Evolutionary conservation across 208 protist species (phyloP).

Genomic region (Eutreptiella sp.): DNA sequence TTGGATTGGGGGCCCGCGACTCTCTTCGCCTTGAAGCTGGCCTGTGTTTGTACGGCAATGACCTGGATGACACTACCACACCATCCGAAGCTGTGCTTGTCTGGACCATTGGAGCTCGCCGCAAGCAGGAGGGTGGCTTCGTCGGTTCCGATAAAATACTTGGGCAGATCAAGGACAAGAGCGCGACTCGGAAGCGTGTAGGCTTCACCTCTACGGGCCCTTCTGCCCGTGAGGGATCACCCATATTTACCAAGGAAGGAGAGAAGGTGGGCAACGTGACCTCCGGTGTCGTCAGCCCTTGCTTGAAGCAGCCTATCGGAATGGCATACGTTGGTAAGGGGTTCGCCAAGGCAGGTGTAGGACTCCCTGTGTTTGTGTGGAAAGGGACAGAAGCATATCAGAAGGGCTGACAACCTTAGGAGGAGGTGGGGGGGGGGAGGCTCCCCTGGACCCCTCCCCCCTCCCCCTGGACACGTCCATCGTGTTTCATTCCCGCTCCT

Average conservation of each 20-base stretch:
- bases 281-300: slow-evolving; percentile 74
- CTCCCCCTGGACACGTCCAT: too few species aligned
- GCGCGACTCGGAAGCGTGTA: slow-evolving; percentile 65
- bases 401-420: neutral
- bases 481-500: too few species aligned
- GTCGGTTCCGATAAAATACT: slow-evolving; percentile 77
- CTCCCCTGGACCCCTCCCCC: too few species aligned
- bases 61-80: slow-evolving; percentile 85
- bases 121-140: slow-evolving; percentile 83
- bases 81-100: slow-evolving; percentile 84
- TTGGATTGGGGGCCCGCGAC: slow-evolving; percentile 90
- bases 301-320: slow-evolving; percentile 73
- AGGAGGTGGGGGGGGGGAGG: too few species aligned
- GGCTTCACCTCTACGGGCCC: slow-evolving; percentile 78
- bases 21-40: slow-evolving; percentile 92
- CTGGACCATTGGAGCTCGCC: slow-evolving; percentile 89
- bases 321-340: slow-evolving; percentile 79
- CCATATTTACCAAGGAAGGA: slow-evolving; percentile 52
- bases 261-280: slow-evolving; percentile 77
- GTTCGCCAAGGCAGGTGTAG: slow-evolving; percentile 47
- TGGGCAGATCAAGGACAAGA: slow-evolving; percentile 48
- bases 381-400: neutral
- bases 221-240: slow-evolving; percentile 69
- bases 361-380: slow-evolving; percentile 26
- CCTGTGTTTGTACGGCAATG: slow-evolving; percentile 95